These are phyloP conservation scores for Hortiboletus rubellus DNA, from an alignment of 1,284 basidiomycete species.

Conservation along the genomic window DNA sequence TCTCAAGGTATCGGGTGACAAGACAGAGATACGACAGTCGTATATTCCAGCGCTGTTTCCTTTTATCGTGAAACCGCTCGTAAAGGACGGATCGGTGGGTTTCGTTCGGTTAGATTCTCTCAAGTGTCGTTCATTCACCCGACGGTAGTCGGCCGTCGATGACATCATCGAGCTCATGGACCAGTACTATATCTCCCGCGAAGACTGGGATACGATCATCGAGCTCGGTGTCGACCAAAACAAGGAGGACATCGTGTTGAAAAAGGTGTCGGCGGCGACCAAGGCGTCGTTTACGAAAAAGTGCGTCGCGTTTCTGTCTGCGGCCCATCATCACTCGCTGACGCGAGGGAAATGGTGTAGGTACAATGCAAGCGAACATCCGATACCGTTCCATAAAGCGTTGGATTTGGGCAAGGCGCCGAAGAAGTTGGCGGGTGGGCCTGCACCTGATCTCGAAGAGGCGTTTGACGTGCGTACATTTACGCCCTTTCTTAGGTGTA, in stretches of 20 bases:
- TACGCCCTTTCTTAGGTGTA: too few relatives aligned
- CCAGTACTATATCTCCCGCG: conserved; percentile 89
- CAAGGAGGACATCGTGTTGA: conserved; percentile 72
- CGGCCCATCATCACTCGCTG: neutral
- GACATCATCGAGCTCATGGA: conserved; percentile 90
- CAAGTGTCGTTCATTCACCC: neutral
- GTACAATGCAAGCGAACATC: conserved; percentile 86
- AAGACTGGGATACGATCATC: conserved; percentile 95
- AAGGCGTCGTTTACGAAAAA: conserved; percentile 87
- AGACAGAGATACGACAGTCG: conserved; percentile 84
- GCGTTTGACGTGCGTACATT: conserved; percentile 58
- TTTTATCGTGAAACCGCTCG: conserved; percentile 77
- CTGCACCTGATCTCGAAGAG: conserved; percentile 87
- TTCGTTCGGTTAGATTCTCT: neutral
- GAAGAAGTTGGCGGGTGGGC: conserved; percentile 73
- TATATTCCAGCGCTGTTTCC: conserved; percentile 88
- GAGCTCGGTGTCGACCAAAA: conserved; percentile 89
- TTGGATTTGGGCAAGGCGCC: conserved; percentile 74
- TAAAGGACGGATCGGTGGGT: conserved; percentile 67
- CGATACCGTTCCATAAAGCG: conserved; percentile 89
- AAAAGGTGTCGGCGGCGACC: conserved; percentile 79
- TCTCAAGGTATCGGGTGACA: conserved; percentile 87
- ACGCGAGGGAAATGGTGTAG: conserved; percentile 40
- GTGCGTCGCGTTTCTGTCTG: conserved; percentile 39
- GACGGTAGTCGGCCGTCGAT: conserved; percentile 69